Evolutionary conservation across 345 rosid species (phyloP).

Genomic region (Abelmoschus esculentus): DNA sequence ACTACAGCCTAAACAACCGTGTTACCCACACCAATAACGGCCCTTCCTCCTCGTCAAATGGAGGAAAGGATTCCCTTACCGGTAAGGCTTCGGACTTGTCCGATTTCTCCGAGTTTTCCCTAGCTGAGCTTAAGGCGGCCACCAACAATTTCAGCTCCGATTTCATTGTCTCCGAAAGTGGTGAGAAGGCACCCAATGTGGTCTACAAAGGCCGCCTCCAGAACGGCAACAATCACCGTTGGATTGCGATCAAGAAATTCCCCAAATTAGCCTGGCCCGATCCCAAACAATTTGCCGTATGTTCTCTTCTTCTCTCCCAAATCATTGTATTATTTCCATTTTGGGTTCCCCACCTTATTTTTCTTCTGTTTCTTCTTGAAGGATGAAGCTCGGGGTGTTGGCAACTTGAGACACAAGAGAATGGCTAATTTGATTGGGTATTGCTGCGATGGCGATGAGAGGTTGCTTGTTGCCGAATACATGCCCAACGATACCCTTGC

Average conservation of each 20-base stretch:
- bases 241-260: constrained; percentile 79
- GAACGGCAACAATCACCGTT: constrained; percentile 32
- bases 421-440: constrained; percentile 86
- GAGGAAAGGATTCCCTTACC: constrained; percentile 11
- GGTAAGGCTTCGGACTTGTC: constrained; percentile 23
- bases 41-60: constrained; percentile 18
- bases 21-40: constrained; percentile 11
- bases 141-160: constrained; percentile 58
- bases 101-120: constrained; percentile 57
- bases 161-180: too few species aligned
- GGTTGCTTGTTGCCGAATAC: constrained; percentile 64
- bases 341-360: constrained; percentile 1
- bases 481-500: too few species aligned
- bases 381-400: constrained; percentile 79
- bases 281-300: constrained; percentile 76
- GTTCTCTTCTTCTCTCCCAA: neutral
- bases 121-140: constrained; percentile 66
- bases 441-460: constrained; percentile 92
- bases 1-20: constrained; percentile 2
- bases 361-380: constrained; percentile 8
- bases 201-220: neutral
- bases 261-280: constrained; percentile 79
- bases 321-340: neutral
- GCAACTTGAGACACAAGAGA: constrained; percentile 63
- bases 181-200: too few species aligned